These are phyloP conservation scores for Moesziomyces aphidis DNA, from an alignment of 1,284 basidiomycete species.

Conservation along the genomic window DNA sequence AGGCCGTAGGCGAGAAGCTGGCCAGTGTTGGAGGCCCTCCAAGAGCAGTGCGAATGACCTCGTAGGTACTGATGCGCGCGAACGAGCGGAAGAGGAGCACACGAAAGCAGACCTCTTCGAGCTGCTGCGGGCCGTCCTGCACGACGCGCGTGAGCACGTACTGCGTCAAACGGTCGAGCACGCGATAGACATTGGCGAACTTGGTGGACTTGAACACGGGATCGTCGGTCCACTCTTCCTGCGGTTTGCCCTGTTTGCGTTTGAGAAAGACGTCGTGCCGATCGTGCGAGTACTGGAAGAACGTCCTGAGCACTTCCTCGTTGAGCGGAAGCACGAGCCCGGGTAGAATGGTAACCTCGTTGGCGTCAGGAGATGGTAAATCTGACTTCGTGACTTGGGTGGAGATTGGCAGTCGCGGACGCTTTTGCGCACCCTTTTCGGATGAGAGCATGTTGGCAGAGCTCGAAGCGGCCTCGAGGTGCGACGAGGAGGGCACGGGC, in stretches of 20 bases:
- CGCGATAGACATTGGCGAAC: slow-evolving; percentile 76
- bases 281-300: slow-evolving; percentile 38
- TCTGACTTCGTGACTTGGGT: not conserved
- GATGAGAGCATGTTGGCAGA: not conserved
- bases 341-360: slow-evolving; percentile 30
- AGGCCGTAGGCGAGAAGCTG: slow-evolving; percentile 71
- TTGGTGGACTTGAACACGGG: slow-evolving; percentile 71
- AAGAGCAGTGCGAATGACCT: slow-evolving; percentile 71
- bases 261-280: slow-evolving; percentile 30
- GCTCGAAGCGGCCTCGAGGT: not conserved
- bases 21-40: slow-evolving; percentile 72
- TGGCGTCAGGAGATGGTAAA: not conserved
- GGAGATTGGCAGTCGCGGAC: slow-evolving; percentile 4
- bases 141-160: slow-evolving; percentile 75
- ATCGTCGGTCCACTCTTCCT: slow-evolving; percentile 68
- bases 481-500: not conserved
- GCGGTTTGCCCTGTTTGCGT: slow-evolving; percentile 12
- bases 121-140: slow-evolving; percentile 74
- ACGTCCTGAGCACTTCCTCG: slow-evolving; percentile 29
- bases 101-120: slow-evolving; percentile 74
- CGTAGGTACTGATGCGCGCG: slow-evolving; percentile 75
- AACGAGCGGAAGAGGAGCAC: slow-evolving; percentile 75
- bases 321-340: slow-evolving; percentile 40
- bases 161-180: slow-evolving; percentile 75
- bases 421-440: slow-evolving; percentile 1